Conservation (phyloP, 2,329 filamentous ascomycete genomes). For the Tolypocladium pustulatum region DNA sequence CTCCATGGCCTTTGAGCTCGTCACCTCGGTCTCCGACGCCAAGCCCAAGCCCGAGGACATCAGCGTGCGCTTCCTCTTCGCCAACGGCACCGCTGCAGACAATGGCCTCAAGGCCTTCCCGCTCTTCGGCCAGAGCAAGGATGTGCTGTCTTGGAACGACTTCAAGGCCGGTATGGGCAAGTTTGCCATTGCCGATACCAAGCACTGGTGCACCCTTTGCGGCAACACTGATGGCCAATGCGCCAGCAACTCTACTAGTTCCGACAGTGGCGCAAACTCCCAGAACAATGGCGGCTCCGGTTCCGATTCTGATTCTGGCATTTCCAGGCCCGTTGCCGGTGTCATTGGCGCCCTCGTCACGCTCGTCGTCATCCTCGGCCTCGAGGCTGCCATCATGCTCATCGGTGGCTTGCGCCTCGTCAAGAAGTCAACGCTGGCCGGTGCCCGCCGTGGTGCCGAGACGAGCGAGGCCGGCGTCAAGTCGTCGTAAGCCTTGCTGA, state of each 20-base stretch:
- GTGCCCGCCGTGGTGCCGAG: background rate
- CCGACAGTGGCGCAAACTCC: slow-evolving; percentile 12
- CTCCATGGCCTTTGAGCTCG: slow-evolving; percentile 68
- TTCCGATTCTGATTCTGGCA: slow-evolving; percentile 24
- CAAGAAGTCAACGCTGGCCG: slow-evolving; percentile 31
- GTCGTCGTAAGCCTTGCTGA: background rate
- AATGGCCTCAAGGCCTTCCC: slow-evolving; percentile 44
- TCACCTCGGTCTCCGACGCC: slow-evolving; percentile 41
- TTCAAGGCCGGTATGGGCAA: slow-evolving; percentile 54
- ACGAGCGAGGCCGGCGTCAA: slow-evolving; percentile 9
- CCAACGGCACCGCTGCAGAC: slow-evolving; percentile 44
- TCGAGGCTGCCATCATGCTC: slow-evolving; percentile 32
- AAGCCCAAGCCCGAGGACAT: slow-evolving; percentile 35
- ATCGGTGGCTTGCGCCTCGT: slow-evolving; percentile 34
- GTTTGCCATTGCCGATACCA: slow-evolving; percentile 55
- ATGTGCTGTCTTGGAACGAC: slow-evolving; percentile 53
- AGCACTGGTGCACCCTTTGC: slow-evolving; percentile 65
- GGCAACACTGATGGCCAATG: slow-evolving; percentile 62
- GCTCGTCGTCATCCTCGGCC: slow-evolving; percentile 35
- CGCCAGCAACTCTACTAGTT: slow-evolving; percentile 24
- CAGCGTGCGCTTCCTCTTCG: slow-evolving; percentile 49
- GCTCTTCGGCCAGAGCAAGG: slow-evolving; percentile 47
- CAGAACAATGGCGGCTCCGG: slow-evolving; percentile 10
- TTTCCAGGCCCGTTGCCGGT: slow-evolving; percentile 65
- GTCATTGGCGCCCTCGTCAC: slow-evolving; percentile 68